phyloP scores from a whole-genome alignment of 495 filamentous ascomycete species.

The Beverwykella pulmonaria region DNA sequence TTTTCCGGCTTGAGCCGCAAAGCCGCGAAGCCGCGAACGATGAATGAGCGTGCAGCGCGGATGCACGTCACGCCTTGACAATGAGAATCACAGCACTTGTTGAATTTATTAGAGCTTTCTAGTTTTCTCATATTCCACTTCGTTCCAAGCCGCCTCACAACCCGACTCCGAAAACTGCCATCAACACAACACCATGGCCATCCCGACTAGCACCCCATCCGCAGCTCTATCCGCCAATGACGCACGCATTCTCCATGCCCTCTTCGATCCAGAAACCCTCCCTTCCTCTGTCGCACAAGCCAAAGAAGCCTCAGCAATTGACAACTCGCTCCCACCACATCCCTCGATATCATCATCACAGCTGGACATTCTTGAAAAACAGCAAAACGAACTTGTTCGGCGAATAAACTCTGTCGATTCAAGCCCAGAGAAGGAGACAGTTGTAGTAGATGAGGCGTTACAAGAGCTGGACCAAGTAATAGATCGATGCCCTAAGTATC shows the following conservation, averaged over 20 bases:
- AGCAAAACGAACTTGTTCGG: constrained; percentile 18
- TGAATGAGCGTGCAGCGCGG: neutral
- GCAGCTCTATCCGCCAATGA: constrained; percentile 68
- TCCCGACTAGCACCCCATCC: constrained; percentile 38
- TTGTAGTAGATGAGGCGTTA: constrained; percentile 42
- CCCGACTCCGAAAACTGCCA: neutral
- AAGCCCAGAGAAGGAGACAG: constrained; percentile 14
- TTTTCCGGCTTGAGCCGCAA: neutral
- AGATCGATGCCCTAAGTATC: constrained; percentile 63
- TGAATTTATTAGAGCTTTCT: too few relatives aligned
- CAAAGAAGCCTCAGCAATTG: constrained; percentile 46
- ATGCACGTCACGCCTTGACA: neutral
- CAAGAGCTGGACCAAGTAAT: constrained; percentile 59
- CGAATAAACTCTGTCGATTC: constrained; percentile 13
- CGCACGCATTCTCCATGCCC: constrained; percentile 69
- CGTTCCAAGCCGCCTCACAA: neutral
- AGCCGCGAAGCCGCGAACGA: neutral
- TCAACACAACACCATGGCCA: constrained; percentile 11
- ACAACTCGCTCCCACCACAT: constrained; percentile 61
- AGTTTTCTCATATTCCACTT: neutral
- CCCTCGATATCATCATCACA: constrained; percentile 52
- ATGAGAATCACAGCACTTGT: neutral
- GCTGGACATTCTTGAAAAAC: constrained; percentile 21
- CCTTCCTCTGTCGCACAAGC: constrained; percentile 44
- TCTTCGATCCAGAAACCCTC: constrained; percentile 77